Conservation (phyloP, 352 stramenopile genomes). For the Globisporangium camurandrum region DNA sequence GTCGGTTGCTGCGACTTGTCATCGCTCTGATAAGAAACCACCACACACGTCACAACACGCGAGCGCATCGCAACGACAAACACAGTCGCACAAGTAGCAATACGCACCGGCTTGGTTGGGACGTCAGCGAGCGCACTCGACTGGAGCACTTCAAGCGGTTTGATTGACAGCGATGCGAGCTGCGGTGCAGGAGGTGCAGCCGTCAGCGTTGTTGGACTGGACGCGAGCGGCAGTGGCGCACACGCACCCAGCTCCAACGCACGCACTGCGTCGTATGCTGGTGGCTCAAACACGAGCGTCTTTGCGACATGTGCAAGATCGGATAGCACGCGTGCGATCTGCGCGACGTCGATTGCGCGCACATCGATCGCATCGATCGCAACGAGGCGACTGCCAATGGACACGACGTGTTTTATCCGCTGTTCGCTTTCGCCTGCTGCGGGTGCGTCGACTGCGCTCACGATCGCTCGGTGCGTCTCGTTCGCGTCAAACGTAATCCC, state of each 20-base stretch:
- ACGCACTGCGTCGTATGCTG: background rate
- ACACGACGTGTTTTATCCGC: constrained; percentile 25
- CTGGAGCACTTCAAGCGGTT: constrained; percentile 16
- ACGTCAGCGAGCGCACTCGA: constrained; percentile 3
- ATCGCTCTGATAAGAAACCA: constrained; percentile 2
- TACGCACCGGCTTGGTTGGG: constrained; percentile 10
- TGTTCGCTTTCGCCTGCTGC: constrained; percentile 13
- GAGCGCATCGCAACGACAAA: background rate
- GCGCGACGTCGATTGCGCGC: constrained; percentile 21
- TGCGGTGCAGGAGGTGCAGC: constrained; percentile 1
- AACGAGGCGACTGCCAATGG: constrained; percentile 35
- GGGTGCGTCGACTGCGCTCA: constrained; percentile 14
- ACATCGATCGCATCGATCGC: constrained; percentile 40
- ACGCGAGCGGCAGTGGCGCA: background rate
- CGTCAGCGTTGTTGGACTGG: background rate
- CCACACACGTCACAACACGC: background rate
- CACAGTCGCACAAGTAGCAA: background rate
- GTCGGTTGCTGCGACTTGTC: background rate
- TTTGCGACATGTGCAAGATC: constrained; percentile 18
- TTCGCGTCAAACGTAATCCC: constrained; percentile 27
- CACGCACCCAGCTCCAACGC: too few relatives aligned
- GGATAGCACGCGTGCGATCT: constrained; percentile 27
- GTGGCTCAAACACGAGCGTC: constrained; percentile 32
- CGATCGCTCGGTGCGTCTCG: constrained; percentile 9
- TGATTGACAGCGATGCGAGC: constrained; percentile 17